Evolutionary conservation across 2,329 filamentous ascomycete species (phyloP).

Genomic region (Domatiomyces globalis): DNA sequence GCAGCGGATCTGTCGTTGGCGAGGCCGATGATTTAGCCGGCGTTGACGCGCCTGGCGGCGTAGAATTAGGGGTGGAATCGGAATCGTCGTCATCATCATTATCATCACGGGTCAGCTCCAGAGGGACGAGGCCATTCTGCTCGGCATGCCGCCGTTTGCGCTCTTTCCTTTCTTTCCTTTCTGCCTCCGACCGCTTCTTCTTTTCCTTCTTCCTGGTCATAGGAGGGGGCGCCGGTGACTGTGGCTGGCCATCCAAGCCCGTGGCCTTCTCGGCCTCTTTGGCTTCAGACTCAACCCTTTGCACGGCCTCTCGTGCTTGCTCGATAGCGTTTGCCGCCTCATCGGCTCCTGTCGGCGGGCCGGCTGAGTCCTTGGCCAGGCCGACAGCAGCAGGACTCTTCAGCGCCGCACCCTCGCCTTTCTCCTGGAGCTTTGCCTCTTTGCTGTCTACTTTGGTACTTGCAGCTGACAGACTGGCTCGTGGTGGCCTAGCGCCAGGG

Average conservation of each 20-base stretch:
- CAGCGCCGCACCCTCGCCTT: slow-evolving; percentile 58
- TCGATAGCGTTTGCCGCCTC: neutral
- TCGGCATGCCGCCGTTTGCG: slow-evolving; percentile 73
- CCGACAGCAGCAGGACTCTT: slow-evolving; percentile 48
- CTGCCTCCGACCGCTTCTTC: slow-evolving; percentile 88
- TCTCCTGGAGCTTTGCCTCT: slow-evolving; percentile 49
- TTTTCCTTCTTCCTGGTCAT: slow-evolving; percentile 74
- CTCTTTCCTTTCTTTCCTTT: slow-evolving; percentile 82
- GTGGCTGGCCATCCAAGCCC: slow-evolving; percentile 1
- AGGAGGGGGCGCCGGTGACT: slow-evolving; percentile 23
- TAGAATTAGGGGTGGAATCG: slow-evolving; percentile 32
- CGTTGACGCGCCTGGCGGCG: slow-evolving; percentile 19
- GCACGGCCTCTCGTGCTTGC: neutral
- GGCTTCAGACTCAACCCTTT: slow-evolving; percentile 1
- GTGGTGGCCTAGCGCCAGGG: neutral
- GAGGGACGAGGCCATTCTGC: slow-evolving; percentile 71
- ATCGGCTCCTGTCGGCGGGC: neutral
- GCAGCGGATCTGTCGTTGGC: slow-evolving; percentile 78
- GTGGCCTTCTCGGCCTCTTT: slow-evolving; percentile 20
- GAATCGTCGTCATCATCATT: slow-evolving; percentile 48
- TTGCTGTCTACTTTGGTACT: slow-evolving; percentile 18
- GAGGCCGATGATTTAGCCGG: slow-evolving; percentile 39
- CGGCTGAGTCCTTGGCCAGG: slow-evolving; percentile 39
- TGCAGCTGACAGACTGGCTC: slow-evolving; percentile 7
- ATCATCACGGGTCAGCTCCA: slow-evolving; percentile 67